Conservation (phyloP, 73 alveolate species). For the Paramecium bursaria region DNA sequence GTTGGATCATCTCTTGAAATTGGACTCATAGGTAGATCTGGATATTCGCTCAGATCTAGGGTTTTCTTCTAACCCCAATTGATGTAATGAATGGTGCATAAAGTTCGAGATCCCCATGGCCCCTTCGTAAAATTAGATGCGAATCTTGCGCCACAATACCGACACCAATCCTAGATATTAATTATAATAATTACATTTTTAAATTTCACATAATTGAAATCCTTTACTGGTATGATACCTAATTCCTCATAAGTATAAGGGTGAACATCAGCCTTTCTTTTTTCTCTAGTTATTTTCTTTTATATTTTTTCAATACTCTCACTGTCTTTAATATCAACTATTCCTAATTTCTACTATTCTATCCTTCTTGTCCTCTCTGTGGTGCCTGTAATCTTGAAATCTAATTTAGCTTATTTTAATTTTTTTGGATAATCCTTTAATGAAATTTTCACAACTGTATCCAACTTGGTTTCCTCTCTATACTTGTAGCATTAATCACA, state of each 20-base stretch:
- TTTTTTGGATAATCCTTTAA: neutral
- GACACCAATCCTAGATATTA: conserved; percentile 71
- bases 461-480: neutral
- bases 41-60: conserved; percentile 63
- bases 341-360: neutral
- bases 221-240: conserved; percentile 48
- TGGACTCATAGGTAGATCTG: conserved; percentile 68
- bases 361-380: conserved; percentile 47
- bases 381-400: conserved; percentile 23
- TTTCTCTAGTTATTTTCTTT: conserved; percentile 37
- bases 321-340: no score
- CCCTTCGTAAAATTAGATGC: conserved; percentile 69
- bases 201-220: conserved; percentile 24
- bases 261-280: conserved; percentile 12
- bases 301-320: neutral
- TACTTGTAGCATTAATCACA: conserved; percentile 46
- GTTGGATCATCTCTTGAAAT: conserved; percentile 70
- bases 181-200: neutral
- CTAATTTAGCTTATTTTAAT: conserved; percentile 31
- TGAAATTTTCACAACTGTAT: conserved; percentile 26
- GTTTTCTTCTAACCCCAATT: conserved; percentile 71
- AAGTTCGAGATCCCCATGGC: conserved; percentile 77
- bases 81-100: conserved; percentile 68
- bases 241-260: conserved; percentile 43
- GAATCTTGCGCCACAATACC: conserved; percentile 77